Evolutionary conservation across 2,329 filamentous ascomycete genomes (phyloP), one percentile per base, ranked within the genome.

Genomic region (Alternaria viburni): DNA sequence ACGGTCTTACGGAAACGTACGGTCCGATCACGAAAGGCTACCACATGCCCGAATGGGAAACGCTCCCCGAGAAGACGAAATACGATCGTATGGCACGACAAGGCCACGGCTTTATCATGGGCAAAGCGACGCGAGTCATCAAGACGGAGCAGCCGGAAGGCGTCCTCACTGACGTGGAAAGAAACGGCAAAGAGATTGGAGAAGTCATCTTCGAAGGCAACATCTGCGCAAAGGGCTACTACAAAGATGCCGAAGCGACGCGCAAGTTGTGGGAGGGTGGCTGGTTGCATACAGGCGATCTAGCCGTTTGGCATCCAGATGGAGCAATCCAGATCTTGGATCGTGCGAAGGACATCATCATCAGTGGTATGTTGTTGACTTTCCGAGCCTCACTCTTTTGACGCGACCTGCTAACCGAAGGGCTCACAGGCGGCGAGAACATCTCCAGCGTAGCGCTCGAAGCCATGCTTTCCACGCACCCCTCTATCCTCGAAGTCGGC

Each of bases 1-100:
- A 99, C 78, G 96, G 96, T 43, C 75, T 90, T 72, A 90, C 89
- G 2, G 90, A 98, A 82, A 98, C 95, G 0, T 98, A 98, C 74
- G 96, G 96, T 0, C 96, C 96, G 10, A 95, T 97, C 64, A 98
- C 94, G 1, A 97, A 96, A 79, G 93, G 94, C 10, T 99, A 99
- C 74, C 85, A 91, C 59, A 87, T 98, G 81, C 93, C 93, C 0
- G 85, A 87, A 28, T 99, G 96, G 96, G 89, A 96, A n/a, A 74
- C 79, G 0, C 83, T 97, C 1, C 87, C 91, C 0, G 69, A 83
- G 5, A 88, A 91, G 26, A 92, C 97, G 65, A 93, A 91, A 78
- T 99, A 94, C 75, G 87, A 88, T 67, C 90, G 88, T 72, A 97
- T 98, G 95, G 95, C 96, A 6, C 87, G 95, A 5, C 96, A 99